Base-by-base conservation (phyloP, 2,329 filamentous ascomycete genomes). In the Cytospora chrysosperma region DNA sequence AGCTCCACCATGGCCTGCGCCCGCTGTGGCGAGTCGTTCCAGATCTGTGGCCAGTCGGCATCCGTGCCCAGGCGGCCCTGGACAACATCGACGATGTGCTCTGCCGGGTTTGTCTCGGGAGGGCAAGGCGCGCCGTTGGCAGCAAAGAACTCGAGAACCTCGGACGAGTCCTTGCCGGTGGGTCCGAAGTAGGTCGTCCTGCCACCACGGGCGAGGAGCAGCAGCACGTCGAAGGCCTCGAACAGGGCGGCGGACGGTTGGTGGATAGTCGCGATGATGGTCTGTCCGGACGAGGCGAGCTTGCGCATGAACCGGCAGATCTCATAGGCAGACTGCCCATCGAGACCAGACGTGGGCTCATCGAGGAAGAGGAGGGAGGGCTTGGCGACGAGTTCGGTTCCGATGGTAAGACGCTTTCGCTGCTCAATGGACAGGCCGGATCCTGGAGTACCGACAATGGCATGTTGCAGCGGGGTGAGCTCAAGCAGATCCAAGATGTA, bases 401-500 rank as follows among this genome's bases (percentile, higher is more conserved):
- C 88, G 43, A 91, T 88, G 0, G 88, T 90, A 1, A 91, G 76
- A 32, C 88, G 81, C 76, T 91, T 91, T 4, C 80, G 72, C 68
- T 84, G 80, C 19, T 82, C 82, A 10, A 82, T 79, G 7, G 76
- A 81, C 24, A 83, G 75, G 2, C 79, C 76, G 40, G 77, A 76
- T 3, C 82, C 81, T 4, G 40, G 40, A 17, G 21, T 37, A 1
- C 81, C 81, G 28, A 84, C 80, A 0, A 84, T 71, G 0, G 81
- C 81, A 59, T 84, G 76, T 1, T 76, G 77, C 4, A 83, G 70
- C n/a, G 81, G 77, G 47, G 78, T 74, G 5, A 84, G 75, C 63
- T 83, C 81, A 0, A 84, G 70, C 0, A 84, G 75, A 69, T 91
- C 89, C 70, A 95, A 91, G 47, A 94, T 89, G 64, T 90, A 89